A percentile compares a stretch with the other conserved stretches of the same genome.
phyloP scores from a whole-genome alignment of 495 filamentous ascomycete genomes.

The Staphylotrichum tortipilum region DNA sequence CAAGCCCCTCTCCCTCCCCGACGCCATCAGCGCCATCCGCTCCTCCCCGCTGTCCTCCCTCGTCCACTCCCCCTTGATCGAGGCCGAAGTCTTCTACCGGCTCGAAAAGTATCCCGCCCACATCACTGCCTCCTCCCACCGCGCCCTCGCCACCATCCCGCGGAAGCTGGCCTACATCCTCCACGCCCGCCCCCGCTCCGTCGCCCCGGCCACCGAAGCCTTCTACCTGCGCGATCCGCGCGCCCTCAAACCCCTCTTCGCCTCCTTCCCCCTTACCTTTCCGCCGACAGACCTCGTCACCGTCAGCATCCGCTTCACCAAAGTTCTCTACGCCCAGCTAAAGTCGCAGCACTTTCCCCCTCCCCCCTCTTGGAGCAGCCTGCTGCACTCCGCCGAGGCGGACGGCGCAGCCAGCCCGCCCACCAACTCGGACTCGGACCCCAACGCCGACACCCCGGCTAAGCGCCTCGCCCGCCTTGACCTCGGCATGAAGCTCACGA shows the following conservation, averaged over 20 bases:
- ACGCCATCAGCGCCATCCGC: constrained; percentile 52
- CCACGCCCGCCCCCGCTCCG: constrained; percentile 58
- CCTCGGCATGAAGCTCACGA: constrained; percentile 80
- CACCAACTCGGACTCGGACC: too few species aligned
- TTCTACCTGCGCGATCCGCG: constrained; percentile 90
- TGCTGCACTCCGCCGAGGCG: constrained; percentile 20
- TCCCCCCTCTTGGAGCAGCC: constrained; percentile 52
- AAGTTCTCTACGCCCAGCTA: constrained; percentile 82
- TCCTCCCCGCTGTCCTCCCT: constrained; percentile 43
- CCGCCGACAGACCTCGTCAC: constrained; percentile 70
- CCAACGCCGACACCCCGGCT: too few species aligned
- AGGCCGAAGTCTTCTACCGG: constrained; percentile 86
- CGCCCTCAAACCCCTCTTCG: constrained; percentile 58
- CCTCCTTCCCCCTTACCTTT: constrained; percentile 42
- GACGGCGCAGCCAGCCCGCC: neutral
- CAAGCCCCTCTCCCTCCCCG: constrained; percentile 45
- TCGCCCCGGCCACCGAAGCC: constrained; percentile 77
- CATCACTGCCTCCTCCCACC: constrained; percentile 62
- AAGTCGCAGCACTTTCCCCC: constrained; percentile 76
- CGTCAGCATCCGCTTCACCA: constrained; percentile 71
- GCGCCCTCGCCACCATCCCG: constrained; percentile 61
- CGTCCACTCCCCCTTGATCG: constrained; percentile 58
- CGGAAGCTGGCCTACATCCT: constrained; percentile 76
- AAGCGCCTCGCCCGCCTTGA: constrained; percentile 45
- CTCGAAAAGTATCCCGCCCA: constrained; percentile 71